Evolutionary conservation across 495 filamentous ascomycete genomes (phyloP), one percentile per base, ranked within the genome.

Genomic region (Penicillium paxilli): DNA sequence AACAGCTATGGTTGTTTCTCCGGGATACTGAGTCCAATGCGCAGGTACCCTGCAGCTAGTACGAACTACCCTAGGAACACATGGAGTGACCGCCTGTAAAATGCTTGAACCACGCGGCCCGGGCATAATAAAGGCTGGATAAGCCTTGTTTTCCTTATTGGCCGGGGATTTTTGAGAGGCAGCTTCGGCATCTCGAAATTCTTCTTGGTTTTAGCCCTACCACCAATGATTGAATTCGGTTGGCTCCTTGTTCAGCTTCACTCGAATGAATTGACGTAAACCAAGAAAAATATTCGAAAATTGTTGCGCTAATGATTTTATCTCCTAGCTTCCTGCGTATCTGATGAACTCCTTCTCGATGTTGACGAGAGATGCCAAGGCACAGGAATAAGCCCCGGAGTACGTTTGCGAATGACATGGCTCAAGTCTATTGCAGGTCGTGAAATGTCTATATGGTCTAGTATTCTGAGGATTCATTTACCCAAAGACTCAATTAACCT

Each of bases 71-170:
- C 16, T 38, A 23, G 44, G 49, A 59, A 60, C 53, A 53, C 60
- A 60, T 54, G 57, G 57, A 24, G 47, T 49, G 52, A 23, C 40
- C 21, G n/a, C 20, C 35, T 38, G 30, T 14, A 14, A 50, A 33
- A 52, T 32, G n/a, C 30, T 32, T n/a, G n/a, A 14, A 32, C 30
- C 30, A 32, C 30, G 30, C 30, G 30, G 30, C n/a, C 30, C 30
- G 30, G 30, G 30, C 11, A 32, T 32, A 14, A 10, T 14, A n/a
- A 32, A 54, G 60, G 32, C 54, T 1, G 57, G 68, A 71, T 71
- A 71, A 68, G 64, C 59, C 52, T 51, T 42, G 3, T 8, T 8
- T n/a, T 49, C 40, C 49, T 55, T 52, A 71, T 71, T 68, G 65
- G 65, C 47, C 49, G 53, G 41, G 52, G 52, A 14, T 33, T 47